These are phyloP conservation scores for Kwoniella sp. DNA, from an alignment of 768 basidiomycete species.

Conservation along the genomic window DNA sequence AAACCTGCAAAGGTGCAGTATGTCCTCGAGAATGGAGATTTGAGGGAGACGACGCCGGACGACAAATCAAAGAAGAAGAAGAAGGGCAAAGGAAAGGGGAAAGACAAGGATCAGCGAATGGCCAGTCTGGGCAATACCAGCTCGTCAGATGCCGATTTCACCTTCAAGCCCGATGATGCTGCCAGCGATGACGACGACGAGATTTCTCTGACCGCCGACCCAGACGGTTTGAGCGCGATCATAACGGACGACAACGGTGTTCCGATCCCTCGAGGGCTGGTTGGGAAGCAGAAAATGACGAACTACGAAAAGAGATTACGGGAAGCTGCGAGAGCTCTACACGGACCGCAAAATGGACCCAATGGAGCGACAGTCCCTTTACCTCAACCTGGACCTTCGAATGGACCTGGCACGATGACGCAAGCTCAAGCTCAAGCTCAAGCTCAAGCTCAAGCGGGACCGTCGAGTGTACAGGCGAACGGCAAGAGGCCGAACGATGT, in stretches of 20 bases:
- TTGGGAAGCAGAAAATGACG: conserved; percentile 1
- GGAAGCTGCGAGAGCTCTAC: background rate
- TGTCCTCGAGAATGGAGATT: conserved; percentile 1
- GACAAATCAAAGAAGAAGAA: conserved; percentile 47
- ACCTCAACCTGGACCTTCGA: conserved; percentile 1
- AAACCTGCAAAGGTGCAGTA: conserved; percentile 64
- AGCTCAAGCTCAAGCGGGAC: background rate
- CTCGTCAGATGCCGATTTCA: conserved; percentile 53
- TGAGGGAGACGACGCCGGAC: conserved; percentile 14
- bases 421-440: background rate
- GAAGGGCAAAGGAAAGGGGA: conserved; percentile 17
- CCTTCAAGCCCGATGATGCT: conserved; percentile 4
- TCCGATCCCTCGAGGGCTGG: background rate
- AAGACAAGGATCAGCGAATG: conserved; percentile 44
- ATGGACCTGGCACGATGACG: conserved; percentile 3
- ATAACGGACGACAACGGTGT: conserved; percentile 15
- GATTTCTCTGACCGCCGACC: conserved; percentile 3
- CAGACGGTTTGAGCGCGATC: conserved; percentile 17
- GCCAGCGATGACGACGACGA: conserved; percentile 27
- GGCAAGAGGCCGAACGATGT: background rate
- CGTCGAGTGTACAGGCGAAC: background rate
- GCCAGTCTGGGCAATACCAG: conserved; percentile 26
- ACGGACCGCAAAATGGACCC: conserved; percentile 9
- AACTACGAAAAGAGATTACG: conserved; percentile 7
- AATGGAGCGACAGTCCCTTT: background rate